Conservation (phyloP, 768 basidiomycete species). For the Cyathus striatus region DNA sequence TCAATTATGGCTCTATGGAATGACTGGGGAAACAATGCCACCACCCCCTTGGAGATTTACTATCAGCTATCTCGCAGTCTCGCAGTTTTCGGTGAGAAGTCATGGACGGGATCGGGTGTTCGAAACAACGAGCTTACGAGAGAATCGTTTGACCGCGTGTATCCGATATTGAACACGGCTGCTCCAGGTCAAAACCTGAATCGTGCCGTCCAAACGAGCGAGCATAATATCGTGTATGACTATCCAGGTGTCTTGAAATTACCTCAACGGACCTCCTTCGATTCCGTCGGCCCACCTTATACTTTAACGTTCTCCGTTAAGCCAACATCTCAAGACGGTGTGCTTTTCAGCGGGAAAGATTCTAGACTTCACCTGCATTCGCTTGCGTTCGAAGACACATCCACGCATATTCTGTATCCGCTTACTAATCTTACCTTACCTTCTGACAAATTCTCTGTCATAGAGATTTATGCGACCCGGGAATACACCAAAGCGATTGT, state of each 20-base stretch:
- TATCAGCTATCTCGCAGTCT: neutral
- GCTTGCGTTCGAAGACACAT: neutral
- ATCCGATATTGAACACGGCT: neutral
- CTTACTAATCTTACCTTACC: neutral
- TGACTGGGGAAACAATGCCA: conserved; percentile 1
- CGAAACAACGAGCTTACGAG: neutral
- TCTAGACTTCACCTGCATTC: neutral
- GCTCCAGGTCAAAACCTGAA: neutral
- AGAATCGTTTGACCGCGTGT: neutral
- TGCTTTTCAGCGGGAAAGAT: neutral
- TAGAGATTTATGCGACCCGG: neutral
- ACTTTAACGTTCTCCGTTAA: neutral
- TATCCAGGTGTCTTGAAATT: neutral
- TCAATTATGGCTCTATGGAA: conserved; percentile 1
- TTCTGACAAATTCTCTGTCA: neutral
- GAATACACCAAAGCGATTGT: neutral
- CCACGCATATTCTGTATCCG: neutral
- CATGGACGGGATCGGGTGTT: neutral
- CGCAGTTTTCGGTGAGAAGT: neutral
- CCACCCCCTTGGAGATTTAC: neutral
- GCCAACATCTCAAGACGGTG: neutral
- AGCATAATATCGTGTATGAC: neutral
- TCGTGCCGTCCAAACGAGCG: neutral
- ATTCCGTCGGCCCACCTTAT: neutral
- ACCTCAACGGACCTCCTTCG: neutral